Conservation (phyloP, 1,284 basidiomycete genomes). For the Ganoderma boninense region DNA sequence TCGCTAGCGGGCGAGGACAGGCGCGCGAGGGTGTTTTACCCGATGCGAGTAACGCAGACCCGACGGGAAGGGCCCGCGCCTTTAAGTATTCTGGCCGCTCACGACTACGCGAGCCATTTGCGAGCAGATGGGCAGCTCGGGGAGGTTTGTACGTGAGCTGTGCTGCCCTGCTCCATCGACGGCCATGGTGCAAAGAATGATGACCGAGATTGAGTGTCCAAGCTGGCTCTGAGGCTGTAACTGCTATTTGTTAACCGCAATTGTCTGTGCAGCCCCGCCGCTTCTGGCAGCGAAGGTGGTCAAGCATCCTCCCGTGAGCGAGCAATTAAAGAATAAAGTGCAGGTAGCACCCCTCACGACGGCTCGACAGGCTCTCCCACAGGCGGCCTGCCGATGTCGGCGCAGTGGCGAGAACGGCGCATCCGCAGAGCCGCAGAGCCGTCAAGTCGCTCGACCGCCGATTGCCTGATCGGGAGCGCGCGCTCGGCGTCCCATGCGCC, state of each 20-base stretch:
- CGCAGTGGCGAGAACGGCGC: not conserved
- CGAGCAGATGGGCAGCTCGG: constrained; percentile 26
- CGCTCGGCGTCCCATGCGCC: constrained; percentile 10
- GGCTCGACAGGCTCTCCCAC: constrained; percentile 6
- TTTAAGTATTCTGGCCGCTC: constrained; percentile 18
- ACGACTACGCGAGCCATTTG: constrained; percentile 1
- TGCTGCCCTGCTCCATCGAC: constrained; percentile 6
- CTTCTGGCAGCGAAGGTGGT: constrained; percentile 3
- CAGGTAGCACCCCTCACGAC: constrained; percentile 7
- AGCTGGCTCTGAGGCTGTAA: constrained; percentile 10
- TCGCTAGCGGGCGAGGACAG: constrained; percentile 21
- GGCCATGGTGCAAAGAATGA: constrained; percentile 10
- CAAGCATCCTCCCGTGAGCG: not conserved
- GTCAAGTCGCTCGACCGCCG: constrained; percentile 3
- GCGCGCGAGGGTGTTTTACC: constrained; percentile 27
- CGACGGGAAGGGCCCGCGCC: constrained; percentile 26
- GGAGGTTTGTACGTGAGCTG: constrained; percentile 21
- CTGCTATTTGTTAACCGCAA: constrained; percentile 9
- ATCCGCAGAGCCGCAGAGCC: not conserved
- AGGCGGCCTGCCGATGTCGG: constrained; percentile 11
- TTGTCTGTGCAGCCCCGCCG: constrained; percentile 6
- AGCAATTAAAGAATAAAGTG: constrained; percentile 5
- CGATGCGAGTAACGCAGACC: constrained; percentile 27
- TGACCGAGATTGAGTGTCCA: not conserved
- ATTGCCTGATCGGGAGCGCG: constrained; percentile 10